These are phyloP conservation scores for Podila epigama DNA, from an alignment of 192 early-diverging fungal genomes.

Conservation along the genomic window DNA sequence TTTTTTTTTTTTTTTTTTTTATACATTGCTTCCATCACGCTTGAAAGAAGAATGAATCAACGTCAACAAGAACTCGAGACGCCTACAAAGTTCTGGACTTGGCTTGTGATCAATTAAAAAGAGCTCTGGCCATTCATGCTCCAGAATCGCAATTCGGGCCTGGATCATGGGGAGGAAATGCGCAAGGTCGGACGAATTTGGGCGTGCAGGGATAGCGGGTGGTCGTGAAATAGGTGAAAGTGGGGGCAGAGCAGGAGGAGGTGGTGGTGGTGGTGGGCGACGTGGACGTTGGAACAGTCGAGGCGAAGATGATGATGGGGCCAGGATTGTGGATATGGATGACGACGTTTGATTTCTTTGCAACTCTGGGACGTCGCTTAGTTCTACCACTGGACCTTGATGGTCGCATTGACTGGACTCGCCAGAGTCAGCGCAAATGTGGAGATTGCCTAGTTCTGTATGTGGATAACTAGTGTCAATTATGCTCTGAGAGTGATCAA, in stretches of 20 bases:
- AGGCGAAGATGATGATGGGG: neutral
- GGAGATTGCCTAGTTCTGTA: too few relatives aligned
- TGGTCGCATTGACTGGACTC: too few relatives aligned
- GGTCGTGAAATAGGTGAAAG: neutral
- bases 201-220: neutral
- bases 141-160: neutral
- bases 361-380: neutral
- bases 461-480: too few relatives aligned
- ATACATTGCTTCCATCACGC: too few relatives aligned
- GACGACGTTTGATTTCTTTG: neutral
- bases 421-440: too few relatives aligned
- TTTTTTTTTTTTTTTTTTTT: neutral
- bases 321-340: too few relatives aligned
- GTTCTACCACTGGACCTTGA: too few relatives aligned
- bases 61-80: neutral
- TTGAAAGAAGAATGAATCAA: neutral
- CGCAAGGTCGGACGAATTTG: neutral
- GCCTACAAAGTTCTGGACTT: neutral
- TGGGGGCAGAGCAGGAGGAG: neutral
- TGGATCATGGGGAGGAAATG: neutral
- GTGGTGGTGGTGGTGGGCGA: neutral
- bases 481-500: neutral
- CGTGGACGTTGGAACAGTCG: neutral
- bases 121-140: neutral
- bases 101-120: neutral